Evolutionary conservation across 2,329 filamentous ascomycete species (phyloP).

Genomic region (Shiraia bambusicola): DNA sequence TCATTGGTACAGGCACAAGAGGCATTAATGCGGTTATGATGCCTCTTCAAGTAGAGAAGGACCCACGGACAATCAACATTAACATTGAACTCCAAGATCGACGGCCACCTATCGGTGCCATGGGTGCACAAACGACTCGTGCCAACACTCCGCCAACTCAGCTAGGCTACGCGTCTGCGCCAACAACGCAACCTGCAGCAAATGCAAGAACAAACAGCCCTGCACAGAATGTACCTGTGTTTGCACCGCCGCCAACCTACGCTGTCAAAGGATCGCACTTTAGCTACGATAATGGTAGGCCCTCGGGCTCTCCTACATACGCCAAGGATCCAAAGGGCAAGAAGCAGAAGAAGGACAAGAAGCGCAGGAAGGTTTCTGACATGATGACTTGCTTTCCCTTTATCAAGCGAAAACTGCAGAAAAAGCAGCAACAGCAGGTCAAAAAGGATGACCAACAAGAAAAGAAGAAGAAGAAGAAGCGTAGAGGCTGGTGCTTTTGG

Average conservation of each 20-base stretch:
- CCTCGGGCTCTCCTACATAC: constrained; percentile 25
- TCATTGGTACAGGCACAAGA: constrained; percentile 27
- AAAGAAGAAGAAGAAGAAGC: constrained; percentile 33
- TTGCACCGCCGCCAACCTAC: constrained; percentile 35
- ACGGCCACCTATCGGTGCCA: constrained; percentile 14
- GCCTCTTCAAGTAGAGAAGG: constrained; percentile 33
- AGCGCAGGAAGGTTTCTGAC: constrained; percentile 34
- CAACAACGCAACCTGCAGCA: constrained; percentile 12
- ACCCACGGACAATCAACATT: constrained; percentile 29
- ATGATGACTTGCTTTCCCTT: constrained; percentile 28
- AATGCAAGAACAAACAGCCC: constrained; percentile 15
- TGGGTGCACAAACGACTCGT: constrained; percentile 13
- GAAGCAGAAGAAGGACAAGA: constrained; percentile 33
- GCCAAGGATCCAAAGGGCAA: constrained; percentile 24
- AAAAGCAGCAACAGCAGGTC: constrained; percentile 3
- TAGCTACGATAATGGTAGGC: constrained; percentile 30
- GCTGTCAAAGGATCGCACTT: constrained; percentile 29
- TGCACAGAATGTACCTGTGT: constrained; percentile 25
- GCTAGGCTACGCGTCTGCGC: constrained; percentile 18
- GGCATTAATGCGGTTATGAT: constrained; percentile 37
- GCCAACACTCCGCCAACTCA: constrained; percentile 22
- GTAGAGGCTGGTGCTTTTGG: constrained; percentile 35
- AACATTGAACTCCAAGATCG: constrained; percentile 37
- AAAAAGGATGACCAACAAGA: constrained; percentile 2
- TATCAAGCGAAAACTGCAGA: constrained; percentile 17